Conservation (phyloP, 345 rosid species). For the Pelargonium nanum region DNA sequence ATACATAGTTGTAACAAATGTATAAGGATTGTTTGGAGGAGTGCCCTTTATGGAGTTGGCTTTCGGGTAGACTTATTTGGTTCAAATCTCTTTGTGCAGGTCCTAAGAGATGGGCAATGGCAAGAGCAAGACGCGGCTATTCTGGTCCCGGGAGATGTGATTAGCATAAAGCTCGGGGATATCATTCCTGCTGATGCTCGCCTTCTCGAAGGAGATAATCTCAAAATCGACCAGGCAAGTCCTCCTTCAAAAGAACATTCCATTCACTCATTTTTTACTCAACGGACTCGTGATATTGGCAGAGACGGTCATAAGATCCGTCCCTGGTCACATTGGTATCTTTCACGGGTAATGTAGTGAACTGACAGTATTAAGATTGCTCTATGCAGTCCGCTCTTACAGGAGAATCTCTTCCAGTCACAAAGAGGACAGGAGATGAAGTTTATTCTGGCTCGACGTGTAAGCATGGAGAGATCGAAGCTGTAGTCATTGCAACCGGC, state of each 20-base stretch:
- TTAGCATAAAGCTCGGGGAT: conserved; percentile 94
- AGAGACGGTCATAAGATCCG: no score
- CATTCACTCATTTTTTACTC: no score
- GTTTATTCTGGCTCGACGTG: conserved; percentile 92
- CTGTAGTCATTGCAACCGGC: conserved; percentile 91
- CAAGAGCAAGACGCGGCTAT: conserved; percentile 70
- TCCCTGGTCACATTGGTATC: no score
- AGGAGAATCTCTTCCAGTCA: conserved; percentile 87
- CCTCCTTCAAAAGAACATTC: neutral
- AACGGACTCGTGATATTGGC: no score
- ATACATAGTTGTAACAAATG: no score
- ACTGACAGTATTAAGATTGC: neutral
- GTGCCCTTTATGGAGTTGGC: no score
- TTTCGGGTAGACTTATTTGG: no score
- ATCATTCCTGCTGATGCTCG: conserved; percentile 94
- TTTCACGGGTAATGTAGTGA: neutral
- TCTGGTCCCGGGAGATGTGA: conserved; percentile 89
- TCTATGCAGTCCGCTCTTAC: conserved; percentile 74
- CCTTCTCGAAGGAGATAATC: conserved; percentile 83
- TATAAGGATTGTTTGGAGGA: no score
- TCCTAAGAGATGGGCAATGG: conserved; percentile 95
- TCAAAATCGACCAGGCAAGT: conserved; percentile 83
- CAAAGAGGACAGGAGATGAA: conserved; percentile 86
- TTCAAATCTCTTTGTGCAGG: conserved; percentile 28
- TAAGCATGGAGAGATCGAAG: conserved; percentile 94